Conservation (phyloP, 805 yeast genomes). For the Brettanomyces custersianus region DNA sequence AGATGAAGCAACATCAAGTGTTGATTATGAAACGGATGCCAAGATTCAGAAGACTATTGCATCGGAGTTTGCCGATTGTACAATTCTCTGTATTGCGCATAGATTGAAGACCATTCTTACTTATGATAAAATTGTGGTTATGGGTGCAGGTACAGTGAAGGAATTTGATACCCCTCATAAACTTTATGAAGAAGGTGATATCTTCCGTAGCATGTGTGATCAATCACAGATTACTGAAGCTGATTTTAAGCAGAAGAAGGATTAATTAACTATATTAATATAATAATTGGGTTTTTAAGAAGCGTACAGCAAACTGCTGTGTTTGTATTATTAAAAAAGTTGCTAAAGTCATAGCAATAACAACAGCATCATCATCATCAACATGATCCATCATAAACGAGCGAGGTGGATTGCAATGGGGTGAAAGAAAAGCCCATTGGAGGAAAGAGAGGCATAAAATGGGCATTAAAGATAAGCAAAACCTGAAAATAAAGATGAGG, state of each 20-base stretch:
- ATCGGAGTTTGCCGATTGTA: constrained; percentile 49
- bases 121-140: constrained; percentile 50
- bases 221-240: constrained; percentile 34
- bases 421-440: too few species aligned
- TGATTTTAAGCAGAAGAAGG: constrained; percentile 31
- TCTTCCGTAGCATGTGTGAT: constrained; percentile 43
- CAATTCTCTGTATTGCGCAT: constrained; percentile 68
- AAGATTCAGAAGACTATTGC: constrained; percentile 54
- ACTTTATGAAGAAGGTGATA: constrained; percentile 29
- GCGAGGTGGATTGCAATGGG: too few species aligned
- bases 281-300: too few species aligned
- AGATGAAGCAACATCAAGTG: constrained; percentile 75
- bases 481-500: background rate
- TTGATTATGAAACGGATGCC: constrained; percentile 64
- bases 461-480: too few species aligned
- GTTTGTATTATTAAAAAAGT: too few species aligned
- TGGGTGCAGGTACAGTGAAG: constrained; percentile 46
- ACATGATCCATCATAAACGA: too few species aligned
- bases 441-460: too few species aligned
- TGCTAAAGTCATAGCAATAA: too few species aligned
- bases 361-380: too few species aligned
- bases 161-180: constrained; percentile 48
- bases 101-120: constrained; percentile 53
- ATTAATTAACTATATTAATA: too few species aligned
- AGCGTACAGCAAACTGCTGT: too few species aligned